phyloP scores from a whole-genome alignment of 2,329 filamentous ascomycete species.

The Fusarium sp. region DNA sequence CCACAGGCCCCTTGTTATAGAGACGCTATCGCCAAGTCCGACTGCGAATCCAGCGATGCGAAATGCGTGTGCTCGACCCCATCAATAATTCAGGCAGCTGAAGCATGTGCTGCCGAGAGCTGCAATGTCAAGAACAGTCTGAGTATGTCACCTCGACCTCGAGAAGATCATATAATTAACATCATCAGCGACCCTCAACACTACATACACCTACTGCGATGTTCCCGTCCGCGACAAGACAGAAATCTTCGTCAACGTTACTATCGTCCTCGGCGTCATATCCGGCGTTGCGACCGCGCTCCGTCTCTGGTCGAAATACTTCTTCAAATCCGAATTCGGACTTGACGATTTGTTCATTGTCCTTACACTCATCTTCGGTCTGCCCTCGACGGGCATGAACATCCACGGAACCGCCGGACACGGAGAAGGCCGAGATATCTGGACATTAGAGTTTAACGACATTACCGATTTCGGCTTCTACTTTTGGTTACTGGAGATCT shows the following conservation, averaged over 20 bases:
- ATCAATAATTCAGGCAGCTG: conserved; percentile 32
- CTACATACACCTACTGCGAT: conserved; percentile 37
- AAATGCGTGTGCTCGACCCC: conserved; percentile 43
- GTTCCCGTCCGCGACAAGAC: conserved; percentile 29
- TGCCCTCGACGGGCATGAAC: conserved; percentile 46
- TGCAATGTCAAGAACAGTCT: conserved; percentile 21
- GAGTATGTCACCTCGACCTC: neutral
- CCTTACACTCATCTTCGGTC: conserved; percentile 34
- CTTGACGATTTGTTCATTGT: conserved; percentile 52
- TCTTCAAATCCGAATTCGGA: conserved; percentile 48
- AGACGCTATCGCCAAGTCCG: conserved; percentile 13
- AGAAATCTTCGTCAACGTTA: conserved; percentile 25
- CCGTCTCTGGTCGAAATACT: conserved; percentile 52
- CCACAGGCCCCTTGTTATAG: conserved; percentile 17
- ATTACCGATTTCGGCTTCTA: conserved; percentile 46
- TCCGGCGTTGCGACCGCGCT: conserved; percentile 53
- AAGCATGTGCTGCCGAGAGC: conserved; percentile 21
- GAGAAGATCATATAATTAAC: neutral
- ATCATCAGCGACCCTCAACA: conserved; percentile 11
- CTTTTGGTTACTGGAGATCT: conserved; percentile 54
- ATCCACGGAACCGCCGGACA: conserved; percentile 42
- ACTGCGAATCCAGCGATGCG: conserved; percentile 40
- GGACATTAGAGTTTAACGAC: conserved; percentile 49
- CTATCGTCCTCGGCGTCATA: conserved; percentile 49
- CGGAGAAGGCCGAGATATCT: conserved; percentile 54